Evolutionary conservation across 2,329 filamentous ascomycete species (phyloP), one percentile per base, ranked within the genome.

Genomic region (Penicillium sp.): DNA sequence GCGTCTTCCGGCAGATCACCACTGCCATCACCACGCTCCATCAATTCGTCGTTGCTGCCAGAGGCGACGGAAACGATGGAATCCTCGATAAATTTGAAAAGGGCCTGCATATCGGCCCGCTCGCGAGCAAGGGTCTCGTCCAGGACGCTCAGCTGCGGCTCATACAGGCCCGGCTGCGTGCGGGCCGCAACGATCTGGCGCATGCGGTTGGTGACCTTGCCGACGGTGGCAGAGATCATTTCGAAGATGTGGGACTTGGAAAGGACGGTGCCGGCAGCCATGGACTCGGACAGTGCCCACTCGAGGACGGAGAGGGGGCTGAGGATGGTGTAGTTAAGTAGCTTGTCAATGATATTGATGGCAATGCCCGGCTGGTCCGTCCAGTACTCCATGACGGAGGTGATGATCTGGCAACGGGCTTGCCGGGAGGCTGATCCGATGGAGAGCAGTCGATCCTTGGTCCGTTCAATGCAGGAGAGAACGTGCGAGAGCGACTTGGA

Each of bases 401-500:
- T 84, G 62, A 97, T 89, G 65, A 99, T 95, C 72, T 99, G 94
- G 38, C 85, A 82, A 36, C 91, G 85, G 1, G 90, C 91, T 2
- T 81, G 81, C 52, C 90, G 83, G 0, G 89, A 92, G 41, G 84
- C 81, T 1, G 86, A 80, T 0, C 90, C 90, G 33, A 92, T 86
- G 51, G 88, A 85, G 2, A 96, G 78, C 0, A 99, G 84, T 27
- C 91, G 86, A 48, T 92, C 89, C 74, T 96, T 96, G 74, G 88
- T 92, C 52, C 94, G 88, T 72, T 99, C 94, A 59, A 99, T 96
- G 70, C 89, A 95, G 8, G 92, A 95, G 14, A 99, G 83, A 4
- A 96, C 90, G 71, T 99, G 94, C 11, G 92, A 96, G 28, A 99
- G 83, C 0, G 92, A 96, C 74, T 99, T 99, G 58, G 90, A 92